phyloP scores from a whole-genome alignment of 2,329 filamentous ascomycete genomes.

The Raffaelea ambrosiae region DNA sequence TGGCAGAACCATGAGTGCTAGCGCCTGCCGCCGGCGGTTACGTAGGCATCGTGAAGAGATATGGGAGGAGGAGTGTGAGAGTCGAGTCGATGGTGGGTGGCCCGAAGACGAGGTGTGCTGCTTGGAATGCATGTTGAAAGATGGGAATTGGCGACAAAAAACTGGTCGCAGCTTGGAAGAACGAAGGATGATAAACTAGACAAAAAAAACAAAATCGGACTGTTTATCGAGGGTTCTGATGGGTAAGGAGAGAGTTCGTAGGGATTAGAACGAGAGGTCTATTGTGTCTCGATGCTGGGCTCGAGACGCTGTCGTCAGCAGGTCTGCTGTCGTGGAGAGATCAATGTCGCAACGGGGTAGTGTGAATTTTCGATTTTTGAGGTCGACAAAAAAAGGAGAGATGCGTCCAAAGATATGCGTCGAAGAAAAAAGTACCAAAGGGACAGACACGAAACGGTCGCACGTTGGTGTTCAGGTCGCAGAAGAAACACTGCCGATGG shows the following conservation, averaged over 20 bases:
- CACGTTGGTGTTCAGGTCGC: neutral
- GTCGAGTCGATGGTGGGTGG: slow-evolving; percentile 5
- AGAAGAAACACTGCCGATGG: neutral
- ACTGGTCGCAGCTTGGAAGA: no score
- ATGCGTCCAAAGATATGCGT: neutral
- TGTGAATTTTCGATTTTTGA: no score
- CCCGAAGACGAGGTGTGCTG: slow-evolving; percentile 1
- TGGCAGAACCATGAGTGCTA: slow-evolving; percentile 10
- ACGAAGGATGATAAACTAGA: no score
- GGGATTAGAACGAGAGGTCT: no score
- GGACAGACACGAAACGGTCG: no score
- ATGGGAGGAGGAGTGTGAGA: neutral
- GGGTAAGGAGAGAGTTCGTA: neutral
- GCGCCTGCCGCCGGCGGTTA: slow-evolving; percentile 6
- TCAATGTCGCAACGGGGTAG: no score
- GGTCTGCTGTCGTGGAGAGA: no score
- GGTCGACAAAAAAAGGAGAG: neutral
- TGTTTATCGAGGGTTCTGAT: neutral
- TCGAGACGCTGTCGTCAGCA: neutral
- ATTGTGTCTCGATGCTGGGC: no score
- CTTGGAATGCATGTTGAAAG: slow-evolving; percentile 2
- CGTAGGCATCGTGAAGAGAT: slow-evolving; percentile 1
- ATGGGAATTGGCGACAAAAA: neutral
- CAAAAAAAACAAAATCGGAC: no score
- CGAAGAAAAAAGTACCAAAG: no score